phyloP scores from a whole-genome alignment of 2,329 filamentous ascomycete species.

The Stemphylium lycopersici region DNA sequence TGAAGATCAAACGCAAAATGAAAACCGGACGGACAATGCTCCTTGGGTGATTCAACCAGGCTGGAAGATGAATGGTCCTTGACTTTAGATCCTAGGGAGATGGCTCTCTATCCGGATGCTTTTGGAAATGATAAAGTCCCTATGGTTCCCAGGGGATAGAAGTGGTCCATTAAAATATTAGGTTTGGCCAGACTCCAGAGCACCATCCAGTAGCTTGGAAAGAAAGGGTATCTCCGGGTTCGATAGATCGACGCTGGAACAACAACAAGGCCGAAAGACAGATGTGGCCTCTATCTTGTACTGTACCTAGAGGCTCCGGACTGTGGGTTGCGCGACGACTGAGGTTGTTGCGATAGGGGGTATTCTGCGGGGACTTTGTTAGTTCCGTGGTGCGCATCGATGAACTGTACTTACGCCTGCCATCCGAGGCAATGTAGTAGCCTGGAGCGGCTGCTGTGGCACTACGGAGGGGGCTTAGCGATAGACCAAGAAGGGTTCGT shows the following conservation, averaged over 20 bases:
- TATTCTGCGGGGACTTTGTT: conserved; percentile 38
- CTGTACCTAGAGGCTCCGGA: conserved; percentile 29
- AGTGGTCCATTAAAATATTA: conserved; percentile 35
- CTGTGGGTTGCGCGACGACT: conserved; percentile 31
- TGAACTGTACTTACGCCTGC: conserved; percentile 42
- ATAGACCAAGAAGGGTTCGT: conserved; percentile 48
- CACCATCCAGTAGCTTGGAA: conserved; percentile 37
- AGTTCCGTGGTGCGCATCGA: conserved; percentile 16
- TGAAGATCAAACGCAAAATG: conserved; percentile 19
- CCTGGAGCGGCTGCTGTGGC: conserved; percentile 39
- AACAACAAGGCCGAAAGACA: conserved; percentile 34
- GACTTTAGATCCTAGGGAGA: conserved; percentile 25
- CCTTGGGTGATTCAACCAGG: conserved; percentile 19
- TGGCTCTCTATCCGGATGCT: conserved; percentile 33
- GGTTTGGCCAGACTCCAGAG: conserved; percentile 38
- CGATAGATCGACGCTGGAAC: conserved; percentile 39
- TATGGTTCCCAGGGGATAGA: conserved; percentile 30
- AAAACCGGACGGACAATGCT: conserved; percentile 20
- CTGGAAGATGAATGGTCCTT: conserved; percentile 19
- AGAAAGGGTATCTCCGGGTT: conserved; percentile 46
- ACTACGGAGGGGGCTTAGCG: conserved; percentile 47
- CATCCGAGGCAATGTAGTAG: conserved; percentile 48
- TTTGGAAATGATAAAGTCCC: conserved; percentile 32
- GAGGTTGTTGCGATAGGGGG: conserved; percentile 37
- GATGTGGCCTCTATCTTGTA: conserved; percentile 36